Evolutionary conservation across 1,139 yeast genomes (phyloP).

Genomic region (Suhomyces bribrorum): DNA sequence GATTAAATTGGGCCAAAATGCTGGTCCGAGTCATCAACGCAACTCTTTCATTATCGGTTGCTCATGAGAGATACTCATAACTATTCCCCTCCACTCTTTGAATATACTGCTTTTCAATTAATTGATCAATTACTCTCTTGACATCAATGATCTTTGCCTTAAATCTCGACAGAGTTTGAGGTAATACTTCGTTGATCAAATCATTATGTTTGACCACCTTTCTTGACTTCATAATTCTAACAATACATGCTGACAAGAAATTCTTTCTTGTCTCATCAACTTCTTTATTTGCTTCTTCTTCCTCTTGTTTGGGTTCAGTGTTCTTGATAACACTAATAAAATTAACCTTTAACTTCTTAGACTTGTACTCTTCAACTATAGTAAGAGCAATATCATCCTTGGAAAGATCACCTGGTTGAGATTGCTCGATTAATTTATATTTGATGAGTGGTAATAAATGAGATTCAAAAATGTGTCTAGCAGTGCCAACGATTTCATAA

Average conservation of each 20-base stretch:
- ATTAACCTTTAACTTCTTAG: constrained; percentile 81
- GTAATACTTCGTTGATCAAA: constrained; percentile 83
- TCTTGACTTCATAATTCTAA: constrained; percentile 94
- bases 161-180: constrained; percentile 83
- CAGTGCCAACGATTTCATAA: constrained; percentile 65
- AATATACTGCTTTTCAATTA: constrained; percentile 85
- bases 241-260: constrained; percentile 89
- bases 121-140: constrained; percentile 79
- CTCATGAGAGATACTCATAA: constrained; percentile 75
- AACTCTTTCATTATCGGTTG: not conserved
- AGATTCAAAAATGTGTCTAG: constrained; percentile 65
- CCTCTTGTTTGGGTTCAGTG: constrained; percentile 69
- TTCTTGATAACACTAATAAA: constrained; percentile 80
- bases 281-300: constrained; percentile 80
- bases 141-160: constrained; percentile 83
- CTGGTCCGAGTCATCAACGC: not conserved
- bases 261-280: constrained; percentile 85
- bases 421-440: constrained; percentile 70
- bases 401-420: constrained; percentile 53
- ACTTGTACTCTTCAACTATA: constrained; percentile 78
- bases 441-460: constrained; percentile 79
- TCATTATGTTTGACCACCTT: constrained; percentile 76
- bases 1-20: no score
- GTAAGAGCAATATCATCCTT: constrained; percentile 64
- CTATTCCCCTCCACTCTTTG: constrained; percentile 74